Evolutionary conservation across 2,329 filamentous ascomycete genomes (phyloP).

Genomic region (Claviceps arundinis): DNA sequence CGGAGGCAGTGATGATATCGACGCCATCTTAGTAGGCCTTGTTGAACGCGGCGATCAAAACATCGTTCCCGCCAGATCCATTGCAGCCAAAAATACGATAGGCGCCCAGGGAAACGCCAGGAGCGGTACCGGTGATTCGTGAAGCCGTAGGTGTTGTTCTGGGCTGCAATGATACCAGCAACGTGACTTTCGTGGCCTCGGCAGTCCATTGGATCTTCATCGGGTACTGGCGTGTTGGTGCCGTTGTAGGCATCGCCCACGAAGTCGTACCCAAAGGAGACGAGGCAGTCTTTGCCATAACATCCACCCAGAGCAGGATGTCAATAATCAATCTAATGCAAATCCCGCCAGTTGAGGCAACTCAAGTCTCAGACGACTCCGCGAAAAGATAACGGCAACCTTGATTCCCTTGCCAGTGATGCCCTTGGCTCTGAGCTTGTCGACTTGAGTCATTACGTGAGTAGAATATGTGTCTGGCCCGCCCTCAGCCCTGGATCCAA

Average conservation of each 20-base stretch:
- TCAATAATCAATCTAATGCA: slow-evolving; percentile 40
- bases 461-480: too few species aligned
- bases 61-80: slow-evolving; percentile 37
- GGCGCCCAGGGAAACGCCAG: slow-evolving; percentile 40
- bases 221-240: slow-evolving; percentile 27
- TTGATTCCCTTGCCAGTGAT: slow-evolving; percentile 38
- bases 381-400: slow-evolving; percentile 29
- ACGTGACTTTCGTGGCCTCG: slow-evolving; percentile 49
- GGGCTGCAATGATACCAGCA: slow-evolving; percentile 48
- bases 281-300: slow-evolving; percentile 45
- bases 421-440: slow-evolving; percentile 22
- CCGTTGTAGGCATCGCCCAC: slow-evolving; percentile 13
- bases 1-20: slow-evolving; percentile 42
- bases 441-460: too few species aligned
- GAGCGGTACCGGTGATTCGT: slow-evolving; percentile 46
- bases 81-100: slow-evolving; percentile 46
- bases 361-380: neutral
- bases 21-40: slow-evolving; percentile 46
- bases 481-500: too few species aligned
- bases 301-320: slow-evolving; percentile 52
- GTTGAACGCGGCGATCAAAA: slow-evolving; percentile 46
- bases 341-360: neutral
- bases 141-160: slow-evolving; percentile 37
- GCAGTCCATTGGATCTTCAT: slow-evolving; percentile 41
- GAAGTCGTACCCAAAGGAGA: slow-evolving; percentile 24